phyloP scores from a whole-genome alignment of 208 protist species.

The Herpetomonas samuelpessoai region DNA sequence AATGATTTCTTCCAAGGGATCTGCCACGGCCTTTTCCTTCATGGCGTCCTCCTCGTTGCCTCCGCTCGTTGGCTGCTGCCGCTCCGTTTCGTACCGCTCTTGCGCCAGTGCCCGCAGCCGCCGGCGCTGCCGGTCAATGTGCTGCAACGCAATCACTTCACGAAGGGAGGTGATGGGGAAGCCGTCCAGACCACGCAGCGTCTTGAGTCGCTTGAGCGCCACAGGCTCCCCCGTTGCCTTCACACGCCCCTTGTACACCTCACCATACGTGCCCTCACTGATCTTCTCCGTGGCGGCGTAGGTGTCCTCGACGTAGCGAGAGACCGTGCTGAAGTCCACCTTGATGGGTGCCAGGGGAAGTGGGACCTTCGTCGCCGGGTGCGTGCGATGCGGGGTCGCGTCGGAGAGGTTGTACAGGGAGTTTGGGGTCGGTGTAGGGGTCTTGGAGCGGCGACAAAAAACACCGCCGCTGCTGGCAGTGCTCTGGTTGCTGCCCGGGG shows the following conservation, averaged over 20 bases:
- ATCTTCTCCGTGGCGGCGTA: constrained; percentile 87
- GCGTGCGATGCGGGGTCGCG: constrained; percentile 30
- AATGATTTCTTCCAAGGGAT: constrained; percentile 68
- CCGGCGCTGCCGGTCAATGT: constrained; percentile 61
- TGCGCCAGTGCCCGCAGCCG: constrained; percentile 20
- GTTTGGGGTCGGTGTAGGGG: constrained; percentile 27
- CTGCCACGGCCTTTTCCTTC: constrained; percentile 26
- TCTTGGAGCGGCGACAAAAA: not conserved
- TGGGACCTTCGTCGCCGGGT: constrained; percentile 47
- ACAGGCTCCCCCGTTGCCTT: constrained; percentile 49
- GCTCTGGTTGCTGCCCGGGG: not conserved
- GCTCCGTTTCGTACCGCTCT: not conserved
- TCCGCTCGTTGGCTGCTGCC: not conserved
- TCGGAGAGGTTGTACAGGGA: constrained; percentile 21
- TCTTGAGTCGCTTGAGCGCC: constrained; percentile 86
- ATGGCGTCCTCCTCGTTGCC: constrained; percentile 28
- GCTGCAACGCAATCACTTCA: constrained; percentile 79
- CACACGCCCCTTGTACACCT: constrained; percentile 88
- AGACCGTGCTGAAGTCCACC: constrained; percentile 46
- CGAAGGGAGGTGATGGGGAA: constrained; percentile 87
- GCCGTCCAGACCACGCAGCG: constrained; percentile 71
- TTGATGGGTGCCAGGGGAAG: constrained; percentile 48
- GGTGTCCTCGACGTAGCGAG: constrained; percentile 42
- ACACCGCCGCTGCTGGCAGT: not conserved
- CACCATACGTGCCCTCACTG: constrained; percentile 96